Percentiles rank a stretch among this genome's conserved stretches.
phyloP scores from a whole-genome alignment of 495 filamentous ascomycete species.

The Pseudevernia furfuracea region DNA sequence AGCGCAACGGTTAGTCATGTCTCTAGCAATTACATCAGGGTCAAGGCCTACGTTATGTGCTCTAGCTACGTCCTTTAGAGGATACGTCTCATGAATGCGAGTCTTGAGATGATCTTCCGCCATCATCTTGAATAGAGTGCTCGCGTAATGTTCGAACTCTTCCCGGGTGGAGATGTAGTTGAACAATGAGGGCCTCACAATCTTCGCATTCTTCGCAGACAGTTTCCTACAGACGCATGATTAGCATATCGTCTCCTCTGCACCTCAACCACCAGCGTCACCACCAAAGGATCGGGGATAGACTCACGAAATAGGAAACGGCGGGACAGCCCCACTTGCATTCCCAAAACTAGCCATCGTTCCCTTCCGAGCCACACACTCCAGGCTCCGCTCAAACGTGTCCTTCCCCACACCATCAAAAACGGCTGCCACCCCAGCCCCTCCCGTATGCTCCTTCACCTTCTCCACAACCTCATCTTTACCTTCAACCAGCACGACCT shows the following conservation, averaged over 20 bases:
- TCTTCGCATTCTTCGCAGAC: conserved; percentile 70
- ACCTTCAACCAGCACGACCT: conserved; percentile 60
- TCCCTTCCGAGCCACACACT: conserved; percentile 73
- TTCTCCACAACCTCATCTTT: conserved; percentile 56
- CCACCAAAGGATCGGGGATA: conserved; percentile 6
- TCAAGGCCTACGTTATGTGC: conserved; percentile 53
- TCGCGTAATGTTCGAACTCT: conserved; percentile 63
- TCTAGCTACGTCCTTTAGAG: conserved; percentile 63
- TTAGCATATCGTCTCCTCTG: not conserved
- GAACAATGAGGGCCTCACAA: conserved; percentile 67
- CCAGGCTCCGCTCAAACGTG: conserved; percentile 79
- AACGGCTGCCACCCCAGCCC: conserved; percentile 66
- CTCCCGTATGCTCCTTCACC: conserved; percentile 63
- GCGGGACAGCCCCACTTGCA: conserved; percentile 73
- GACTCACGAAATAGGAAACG: conserved; percentile 58
- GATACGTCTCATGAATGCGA: conserved; percentile 73
- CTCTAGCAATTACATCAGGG: not conserved
- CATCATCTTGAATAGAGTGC: conserved; percentile 69
- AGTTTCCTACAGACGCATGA: conserved; percentile 37
- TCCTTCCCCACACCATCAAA: conserved; percentile 85
- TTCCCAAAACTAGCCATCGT: conserved; percentile 84
- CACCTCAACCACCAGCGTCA: not conserved
- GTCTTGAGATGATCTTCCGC: conserved; percentile 60
- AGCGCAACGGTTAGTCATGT: conserved; percentile 13
- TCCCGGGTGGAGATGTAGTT: conserved; percentile 68